Conservation (phyloP, 2,329 filamentous ascomycete species). For the Aaosphaeria arxii region DNA sequence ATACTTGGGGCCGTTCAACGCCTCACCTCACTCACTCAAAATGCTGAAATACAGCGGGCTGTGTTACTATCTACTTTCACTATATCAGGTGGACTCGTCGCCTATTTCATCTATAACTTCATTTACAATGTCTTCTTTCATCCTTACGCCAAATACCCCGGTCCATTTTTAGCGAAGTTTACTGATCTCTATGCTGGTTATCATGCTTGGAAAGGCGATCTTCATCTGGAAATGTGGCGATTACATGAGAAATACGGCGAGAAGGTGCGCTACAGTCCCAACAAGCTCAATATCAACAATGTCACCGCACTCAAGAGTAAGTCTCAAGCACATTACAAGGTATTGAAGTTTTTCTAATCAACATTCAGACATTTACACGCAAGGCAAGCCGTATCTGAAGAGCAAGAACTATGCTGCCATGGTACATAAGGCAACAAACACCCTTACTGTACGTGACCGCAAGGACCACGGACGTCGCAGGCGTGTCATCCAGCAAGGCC, state of each 20-base stretch:
- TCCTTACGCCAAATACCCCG: conserved; percentile 27
- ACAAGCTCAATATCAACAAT: conserved; percentile 71
- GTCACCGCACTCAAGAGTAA: conserved; percentile 38
- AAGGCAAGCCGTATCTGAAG: conserved; percentile 8
- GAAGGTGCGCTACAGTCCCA: conserved; percentile 71
- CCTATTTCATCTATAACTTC: conserved; percentile 3
- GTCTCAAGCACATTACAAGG: not conserved
- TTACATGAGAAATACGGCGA: conserved; percentile 66
- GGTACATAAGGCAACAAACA: conserved; percentile 23
- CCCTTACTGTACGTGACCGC: conserved; percentile 34
- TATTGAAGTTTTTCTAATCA: not conserved
- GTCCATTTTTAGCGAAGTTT: conserved; percentile 18
- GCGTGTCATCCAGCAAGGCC: conserved; percentile 38
- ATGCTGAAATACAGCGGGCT: not conserved
- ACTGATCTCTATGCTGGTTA: conserved; percentile 42
- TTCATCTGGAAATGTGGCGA: conserved; percentile 67
- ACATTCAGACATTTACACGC: conserved; percentile 6
- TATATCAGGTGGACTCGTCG: not conserved
- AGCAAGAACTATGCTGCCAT: conserved; percentile 7
- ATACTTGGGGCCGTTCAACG: not conserved
- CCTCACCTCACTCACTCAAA: too few relatives aligned
- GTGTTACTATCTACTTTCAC: not conserved
- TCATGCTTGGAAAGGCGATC: conserved; percentile 67
- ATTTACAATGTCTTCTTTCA: conserved; percentile 19
- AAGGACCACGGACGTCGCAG: conserved; percentile 36